Conservation (phyloP, 306 rosid species). For the Acacia crassicarpa region DNA sequence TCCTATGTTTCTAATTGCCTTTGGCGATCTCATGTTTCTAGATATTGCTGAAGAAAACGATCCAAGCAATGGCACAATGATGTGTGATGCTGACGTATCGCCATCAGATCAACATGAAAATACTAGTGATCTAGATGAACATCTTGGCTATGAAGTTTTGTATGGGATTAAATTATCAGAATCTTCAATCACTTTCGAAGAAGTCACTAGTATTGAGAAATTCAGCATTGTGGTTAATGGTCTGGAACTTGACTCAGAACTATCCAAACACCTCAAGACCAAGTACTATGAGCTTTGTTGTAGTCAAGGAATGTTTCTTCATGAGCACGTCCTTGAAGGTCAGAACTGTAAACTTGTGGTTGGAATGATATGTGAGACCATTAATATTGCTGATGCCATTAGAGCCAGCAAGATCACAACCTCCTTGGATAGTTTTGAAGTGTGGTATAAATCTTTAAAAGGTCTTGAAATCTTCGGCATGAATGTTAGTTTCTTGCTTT, state of each 20-base stretch:
- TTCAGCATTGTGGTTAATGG: neutral
- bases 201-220: neutral
- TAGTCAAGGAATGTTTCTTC: neutral
- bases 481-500: neutral
- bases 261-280: neutral
- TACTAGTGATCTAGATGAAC: neutral
- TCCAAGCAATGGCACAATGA: neutral
- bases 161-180: neutral
- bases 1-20: neutral
- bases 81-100: neutral
- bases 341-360: neutral
- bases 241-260: neutral
- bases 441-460: neutral
- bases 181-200: neutral
- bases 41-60: neutral
- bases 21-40: neutral
- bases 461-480: neutral
- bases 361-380: neutral
- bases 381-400: neutral
- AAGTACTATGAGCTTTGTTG: neutral
- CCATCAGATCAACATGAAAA: neutral
- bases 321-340: neutral
- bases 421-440: neutral
- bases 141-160: neutral
- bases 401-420: neutral